phyloP scores from a whole-genome alignment of 106 monocot genomes.

The Xerophyta viscosa region DNA sequence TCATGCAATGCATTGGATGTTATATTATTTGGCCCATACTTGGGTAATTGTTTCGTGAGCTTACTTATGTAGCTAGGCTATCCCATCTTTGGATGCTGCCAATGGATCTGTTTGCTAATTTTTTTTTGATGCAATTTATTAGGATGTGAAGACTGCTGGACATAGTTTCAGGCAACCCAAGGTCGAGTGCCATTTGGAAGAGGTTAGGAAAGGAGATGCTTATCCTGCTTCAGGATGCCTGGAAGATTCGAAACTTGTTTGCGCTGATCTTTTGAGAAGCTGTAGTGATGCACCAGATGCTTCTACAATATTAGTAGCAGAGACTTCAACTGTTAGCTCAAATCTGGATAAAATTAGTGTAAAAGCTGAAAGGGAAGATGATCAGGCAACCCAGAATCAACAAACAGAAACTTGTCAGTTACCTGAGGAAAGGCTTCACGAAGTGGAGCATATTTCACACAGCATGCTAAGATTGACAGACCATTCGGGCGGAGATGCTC shows the following conservation, averaged over 20 bases:
- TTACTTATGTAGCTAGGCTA: too few relatives aligned
- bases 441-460: neutral
- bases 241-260: slow-evolving; percentile 11
- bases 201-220: slow-evolving; percentile 13
- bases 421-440: slow-evolving; percentile 4
- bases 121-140: slow-evolving; percentile 17
- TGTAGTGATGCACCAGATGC: slow-evolving; percentile 1
- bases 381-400: slow-evolving; percentile 2
- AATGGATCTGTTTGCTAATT: neutral
- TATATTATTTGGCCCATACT: too few relatives aligned
- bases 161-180: slow-evolving; percentile 31
- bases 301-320: slow-evolving; percentile 8
- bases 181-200: slow-evolving; percentile 20
- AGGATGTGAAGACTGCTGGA: neutral
- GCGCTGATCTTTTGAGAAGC: slow-evolving; percentile 1
- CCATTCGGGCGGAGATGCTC: slow-evolving; percentile 7
- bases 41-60: too few relatives aligned
- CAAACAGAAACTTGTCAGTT: neutral
- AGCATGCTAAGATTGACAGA: slow-evolving; percentile 3
- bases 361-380: slow-evolving; percentile 12
- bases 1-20: too few relatives aligned
- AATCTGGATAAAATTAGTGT: slow-evolving; percentile 18
- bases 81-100: too few relatives aligned
- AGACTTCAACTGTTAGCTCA: slow-evolving; percentile 5
- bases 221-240: slow-evolving; percentile 8